phyloP scores from a whole-genome alignment of 106 monocot genomes.

The Cymbidium sinense region DNA sequence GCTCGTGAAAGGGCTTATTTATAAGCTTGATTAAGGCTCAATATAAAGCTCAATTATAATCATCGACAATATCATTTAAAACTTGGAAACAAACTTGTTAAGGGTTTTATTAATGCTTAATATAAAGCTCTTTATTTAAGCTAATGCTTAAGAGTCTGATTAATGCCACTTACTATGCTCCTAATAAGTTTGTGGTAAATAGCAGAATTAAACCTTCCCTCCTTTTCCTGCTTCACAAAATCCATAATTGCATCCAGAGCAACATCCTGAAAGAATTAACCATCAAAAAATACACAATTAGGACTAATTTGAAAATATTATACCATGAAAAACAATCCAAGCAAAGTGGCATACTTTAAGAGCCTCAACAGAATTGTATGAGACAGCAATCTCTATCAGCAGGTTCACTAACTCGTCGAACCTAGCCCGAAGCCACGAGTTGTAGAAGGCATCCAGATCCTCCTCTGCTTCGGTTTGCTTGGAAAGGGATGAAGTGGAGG shows the following conservation, averaged over 20 bases:
- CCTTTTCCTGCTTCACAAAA: slow-evolving; percentile 77
- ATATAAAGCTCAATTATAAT: no score
- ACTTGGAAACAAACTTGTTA: no score
- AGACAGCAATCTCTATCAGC: slow-evolving; percentile 48
- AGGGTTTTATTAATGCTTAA: no score
- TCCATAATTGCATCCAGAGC: slow-evolving; percentile 77
- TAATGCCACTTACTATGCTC: slow-evolving; percentile 43
- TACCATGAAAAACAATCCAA: not conserved
- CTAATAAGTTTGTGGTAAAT: slow-evolving; percentile 64
- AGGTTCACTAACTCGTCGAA: slow-evolving; percentile 56
- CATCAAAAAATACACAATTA: not conserved
- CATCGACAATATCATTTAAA: no score
- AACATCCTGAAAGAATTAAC: slow-evolving; percentile 42
- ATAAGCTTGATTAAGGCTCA: no score
- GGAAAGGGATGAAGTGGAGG: slow-evolving; percentile 16
- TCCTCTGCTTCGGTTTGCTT: slow-evolving; percentile 4
- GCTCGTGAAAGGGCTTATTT: no score
- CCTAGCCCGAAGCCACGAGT: slow-evolving; percentile 52
- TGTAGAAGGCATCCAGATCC: slow-evolving; percentile 61
- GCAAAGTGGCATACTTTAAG: slow-evolving; percentile 31
- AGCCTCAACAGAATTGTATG: slow-evolving; percentile 20
- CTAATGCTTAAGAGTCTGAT: no score
- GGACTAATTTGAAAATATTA: not conserved
- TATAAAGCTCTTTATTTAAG: no score
- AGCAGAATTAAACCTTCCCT: slow-evolving; percentile 51